Conservation (phyloP, 2,329 filamentous ascomycete species). For the Aureobasidium lini region DNA sequence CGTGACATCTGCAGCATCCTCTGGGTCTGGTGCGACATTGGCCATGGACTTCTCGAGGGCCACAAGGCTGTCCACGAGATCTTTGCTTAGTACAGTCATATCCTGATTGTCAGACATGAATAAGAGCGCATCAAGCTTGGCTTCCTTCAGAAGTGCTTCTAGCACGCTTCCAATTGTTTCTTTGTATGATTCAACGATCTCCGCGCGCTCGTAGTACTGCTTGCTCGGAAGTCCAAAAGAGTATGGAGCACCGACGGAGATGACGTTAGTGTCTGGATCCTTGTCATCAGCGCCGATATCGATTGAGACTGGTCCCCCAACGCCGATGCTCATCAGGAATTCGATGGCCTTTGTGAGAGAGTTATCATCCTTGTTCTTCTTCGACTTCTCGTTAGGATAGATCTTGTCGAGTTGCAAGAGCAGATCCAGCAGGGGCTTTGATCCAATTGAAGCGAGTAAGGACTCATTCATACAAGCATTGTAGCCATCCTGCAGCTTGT, state of each 20-base stretch:
- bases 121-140: conserved; percentile 13
- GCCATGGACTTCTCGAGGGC: conserved; percentile 29
- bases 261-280: conserved; percentile 47
- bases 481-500: conserved; percentile 58
- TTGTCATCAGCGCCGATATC: conserved; percentile 39
- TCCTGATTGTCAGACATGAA: conserved; percentile 24
- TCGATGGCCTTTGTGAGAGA: conserved; percentile 16
- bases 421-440: conserved; percentile 49
- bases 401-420: conserved; percentile 45
- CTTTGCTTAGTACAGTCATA: conserved; percentile 30
- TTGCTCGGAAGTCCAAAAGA: conserved; percentile 54
- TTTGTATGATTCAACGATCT: conserved; percentile 47
- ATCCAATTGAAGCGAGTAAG: conserved; percentile 47
- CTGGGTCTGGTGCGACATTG: conserved; percentile 48
- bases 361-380: conserved; percentile 27
- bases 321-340: conserved; percentile 7
- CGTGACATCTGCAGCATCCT: conserved; percentile 55
- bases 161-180: conserved; percentile 36
- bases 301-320: neutral
- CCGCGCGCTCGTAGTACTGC: conserved; percentile 52
- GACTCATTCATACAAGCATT: conserved; percentile 59
- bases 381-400: conserved; percentile 20
- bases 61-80: conserved; percentile 32
- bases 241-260: conserved; percentile 38
- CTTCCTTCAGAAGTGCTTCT: conserved; percentile 29